Conservation (phyloP, 495 filamentous ascomycete genomes). For the Talaromyces trachyspermus region DNA sequence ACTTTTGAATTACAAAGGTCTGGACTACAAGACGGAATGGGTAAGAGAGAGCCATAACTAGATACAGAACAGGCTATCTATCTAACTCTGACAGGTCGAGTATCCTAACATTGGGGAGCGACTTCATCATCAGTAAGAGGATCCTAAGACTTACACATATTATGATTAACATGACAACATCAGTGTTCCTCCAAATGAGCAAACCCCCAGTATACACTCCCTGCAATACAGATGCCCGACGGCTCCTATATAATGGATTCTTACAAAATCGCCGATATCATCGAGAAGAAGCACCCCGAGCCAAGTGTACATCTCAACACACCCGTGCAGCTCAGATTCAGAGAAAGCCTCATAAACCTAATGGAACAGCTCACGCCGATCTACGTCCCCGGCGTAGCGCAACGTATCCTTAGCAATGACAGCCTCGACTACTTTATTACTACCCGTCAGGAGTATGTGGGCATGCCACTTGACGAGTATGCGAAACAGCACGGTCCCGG, state of each 20-base stretch:
- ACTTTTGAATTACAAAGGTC: slow-evolving; percentile 51
- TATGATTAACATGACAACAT: slow-evolving; percentile 4
- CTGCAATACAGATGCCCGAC: slow-evolving; percentile 43
- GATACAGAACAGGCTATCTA: not conserved
- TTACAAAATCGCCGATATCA: slow-evolving; percentile 37
- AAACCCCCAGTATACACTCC: slow-evolving; percentile 42
- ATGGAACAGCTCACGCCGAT: slow-evolving; percentile 16
- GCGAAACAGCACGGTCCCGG: slow-evolving; percentile 27
- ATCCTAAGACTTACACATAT: not conserved
- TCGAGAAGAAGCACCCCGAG: slow-evolving; percentile 46
- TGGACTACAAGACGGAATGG: slow-evolving; percentile 61
- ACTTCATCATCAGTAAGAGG: slow-evolving; percentile 36
- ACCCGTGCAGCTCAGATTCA: slow-evolving; percentile 9
- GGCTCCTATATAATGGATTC: slow-evolving; percentile 52
- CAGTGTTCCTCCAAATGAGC: slow-evolving; percentile 31
- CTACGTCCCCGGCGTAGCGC: slow-evolving; percentile 27
- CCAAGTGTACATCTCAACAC: slow-evolving; percentile 47
- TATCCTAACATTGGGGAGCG: slow-evolving; percentile 51
- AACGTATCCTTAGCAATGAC: slow-evolving; percentile 27
- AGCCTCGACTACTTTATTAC: slow-evolving; percentile 38
- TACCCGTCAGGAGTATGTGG: slow-evolving; percentile 29
- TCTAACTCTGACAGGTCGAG: slow-evolving; percentile 23
- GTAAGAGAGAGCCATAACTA: slow-evolving; percentile 10
- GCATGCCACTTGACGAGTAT: slow-evolving; percentile 37
- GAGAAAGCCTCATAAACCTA: slow-evolving; percentile 12